These are phyloP conservation scores for Saccharomyces hybrid DNA, from an alignment of 1,139 yeast genomes.

Conservation along the genomic window DNA sequence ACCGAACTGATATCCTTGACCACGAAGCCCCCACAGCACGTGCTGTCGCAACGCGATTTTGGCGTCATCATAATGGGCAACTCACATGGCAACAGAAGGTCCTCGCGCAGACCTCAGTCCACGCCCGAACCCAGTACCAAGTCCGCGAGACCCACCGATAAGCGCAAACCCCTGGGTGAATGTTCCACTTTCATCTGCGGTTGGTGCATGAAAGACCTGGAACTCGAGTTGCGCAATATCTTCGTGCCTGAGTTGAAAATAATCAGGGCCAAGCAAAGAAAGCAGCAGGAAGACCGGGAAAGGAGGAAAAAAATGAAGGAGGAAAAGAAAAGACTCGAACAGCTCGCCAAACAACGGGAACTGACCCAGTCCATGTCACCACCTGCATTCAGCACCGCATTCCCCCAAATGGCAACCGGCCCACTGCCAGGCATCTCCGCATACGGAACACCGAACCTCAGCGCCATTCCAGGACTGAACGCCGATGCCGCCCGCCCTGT, in stretches of 20 bases:
- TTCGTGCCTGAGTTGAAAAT: conserved; percentile 24
- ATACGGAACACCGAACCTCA: background rate
- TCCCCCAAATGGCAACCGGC: background rate
- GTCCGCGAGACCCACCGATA: conserved; percentile 23
- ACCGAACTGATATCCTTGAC: conserved; percentile 13
- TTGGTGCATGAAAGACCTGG: conserved; percentile 21
- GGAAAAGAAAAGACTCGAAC: conserved; percentile 13
- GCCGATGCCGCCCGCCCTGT: background rate
- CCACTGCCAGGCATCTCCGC: background rate
- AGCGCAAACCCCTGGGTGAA: conserved; percentile 18
- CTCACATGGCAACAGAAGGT: conserved; percentile 17
- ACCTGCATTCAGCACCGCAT: background rate
- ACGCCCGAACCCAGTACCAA: conserved; percentile 6
- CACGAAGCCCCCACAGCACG: conserved; percentile 7
- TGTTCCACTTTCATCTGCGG: conserved; percentile 22
- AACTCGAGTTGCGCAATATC: conserved; percentile 18
- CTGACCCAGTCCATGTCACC: conserved; percentile 1
- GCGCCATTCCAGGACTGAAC: background rate
- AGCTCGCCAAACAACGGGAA: background rate
- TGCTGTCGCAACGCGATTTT: conserved; percentile 16
- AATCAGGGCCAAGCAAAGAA: conserved; percentile 20
- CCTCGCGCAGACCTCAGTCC: conserved; percentile 12
- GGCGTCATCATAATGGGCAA: conserved; percentile 16
- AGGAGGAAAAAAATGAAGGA: conserved; percentile 21
- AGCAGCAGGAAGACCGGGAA: conserved; percentile 26